A percentile compares a stretch with the other conserved stretches of the same genome.
Conservation (phyloP, 805 yeast genomes). For the Myxozyma geophila region DNA sequence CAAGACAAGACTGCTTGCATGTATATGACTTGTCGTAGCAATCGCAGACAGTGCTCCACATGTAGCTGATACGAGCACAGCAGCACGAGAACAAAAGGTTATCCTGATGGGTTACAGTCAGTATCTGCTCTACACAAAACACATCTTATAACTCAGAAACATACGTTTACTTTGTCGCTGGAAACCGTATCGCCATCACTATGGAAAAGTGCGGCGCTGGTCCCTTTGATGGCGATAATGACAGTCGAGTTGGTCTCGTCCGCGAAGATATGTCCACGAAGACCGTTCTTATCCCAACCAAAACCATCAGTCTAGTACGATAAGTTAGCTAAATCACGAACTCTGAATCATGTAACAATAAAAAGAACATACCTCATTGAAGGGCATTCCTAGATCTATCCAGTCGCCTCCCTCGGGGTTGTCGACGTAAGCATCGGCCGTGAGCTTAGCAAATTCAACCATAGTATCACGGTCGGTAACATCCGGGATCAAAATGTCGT, state of each 20-base stretch:
- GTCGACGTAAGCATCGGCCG: constrained; percentile 89
- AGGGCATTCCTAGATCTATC: constrained; percentile 62
- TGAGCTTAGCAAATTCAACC: constrained; percentile 76
- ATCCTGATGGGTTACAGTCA: constrained; percentile 49
- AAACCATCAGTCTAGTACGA: constrained; percentile 52
- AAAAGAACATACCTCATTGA: constrained; percentile 24
- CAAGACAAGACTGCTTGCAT: constrained; percentile 88
- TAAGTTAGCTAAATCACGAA: background rate
- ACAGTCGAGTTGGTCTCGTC: constrained; percentile 61
- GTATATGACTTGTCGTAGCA: constrained; percentile 83
- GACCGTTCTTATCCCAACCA: constrained; percentile 87
- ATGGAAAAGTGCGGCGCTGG: constrained; percentile 67
- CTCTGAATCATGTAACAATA: background rate
- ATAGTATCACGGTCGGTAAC: constrained; percentile 75
- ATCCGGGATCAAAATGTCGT: constrained; percentile 62
- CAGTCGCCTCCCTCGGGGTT: constrained; percentile 83
- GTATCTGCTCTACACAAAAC: background rate
- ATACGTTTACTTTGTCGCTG: constrained; percentile 71
- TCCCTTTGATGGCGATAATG: constrained; percentile 86
- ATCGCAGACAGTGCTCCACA: constrained; percentile 97
- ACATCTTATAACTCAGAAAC: background rate
- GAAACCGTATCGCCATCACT: constrained; percentile 70
- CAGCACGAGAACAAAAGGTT: constrained; percentile 92
- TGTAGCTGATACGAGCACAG: constrained; percentile 89
- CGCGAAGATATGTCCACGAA: constrained; percentile 89